phyloP scores from a whole-genome alignment of 345 rosid genomes.

The Gossypium thurberi region DNA sequence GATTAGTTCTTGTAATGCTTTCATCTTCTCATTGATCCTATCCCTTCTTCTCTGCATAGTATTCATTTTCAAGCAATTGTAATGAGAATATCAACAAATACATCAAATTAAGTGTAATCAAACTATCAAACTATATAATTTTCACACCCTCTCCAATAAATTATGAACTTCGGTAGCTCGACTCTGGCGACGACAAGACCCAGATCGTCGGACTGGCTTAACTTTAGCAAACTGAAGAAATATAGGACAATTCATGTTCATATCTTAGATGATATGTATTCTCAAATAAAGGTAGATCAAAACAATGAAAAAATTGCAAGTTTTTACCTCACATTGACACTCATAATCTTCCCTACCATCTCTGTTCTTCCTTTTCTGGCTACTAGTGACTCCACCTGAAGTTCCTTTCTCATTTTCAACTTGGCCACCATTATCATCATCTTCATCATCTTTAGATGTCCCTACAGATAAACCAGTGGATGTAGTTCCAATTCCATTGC shows the following conservation, averaged over 20 bases:
- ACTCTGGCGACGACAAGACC: conserved; percentile 37
- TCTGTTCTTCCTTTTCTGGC: conserved; percentile 53
- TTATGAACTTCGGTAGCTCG: conserved; percentile 75
- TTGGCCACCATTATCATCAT: too few relatives aligned
- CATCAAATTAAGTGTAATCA: not conserved
- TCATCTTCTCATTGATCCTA: conserved; percentile 88
- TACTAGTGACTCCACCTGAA: conserved; percentile 39
- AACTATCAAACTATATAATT: not conserved
- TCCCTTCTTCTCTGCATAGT: conserved; percentile 69
- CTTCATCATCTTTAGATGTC: conserved; percentile 23
- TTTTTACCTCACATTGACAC: conserved; percentile 54
- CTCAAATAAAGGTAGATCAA: not conserved
- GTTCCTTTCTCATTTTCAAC: conserved; percentile 30
- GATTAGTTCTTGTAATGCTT: conserved; percentile 77
- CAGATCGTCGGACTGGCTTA: conserved; percentile 34
- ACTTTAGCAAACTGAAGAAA: conserved; percentile 32
- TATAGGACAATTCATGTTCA: not conserved
- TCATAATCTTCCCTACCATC: conserved; percentile 42
- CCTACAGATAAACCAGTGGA: conserved; percentile 25
- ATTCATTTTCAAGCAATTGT: not conserved
- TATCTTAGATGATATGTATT: not conserved
- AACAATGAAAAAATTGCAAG: not conserved
- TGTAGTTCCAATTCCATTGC: conserved; percentile 24
- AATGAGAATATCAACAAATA: not conserved
- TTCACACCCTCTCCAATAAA: conserved; percentile 59